These are phyloP conservation scores for Cymbidium sinense DNA, from an alignment of 106 monocot species.

Conservation along the genomic window DNA sequence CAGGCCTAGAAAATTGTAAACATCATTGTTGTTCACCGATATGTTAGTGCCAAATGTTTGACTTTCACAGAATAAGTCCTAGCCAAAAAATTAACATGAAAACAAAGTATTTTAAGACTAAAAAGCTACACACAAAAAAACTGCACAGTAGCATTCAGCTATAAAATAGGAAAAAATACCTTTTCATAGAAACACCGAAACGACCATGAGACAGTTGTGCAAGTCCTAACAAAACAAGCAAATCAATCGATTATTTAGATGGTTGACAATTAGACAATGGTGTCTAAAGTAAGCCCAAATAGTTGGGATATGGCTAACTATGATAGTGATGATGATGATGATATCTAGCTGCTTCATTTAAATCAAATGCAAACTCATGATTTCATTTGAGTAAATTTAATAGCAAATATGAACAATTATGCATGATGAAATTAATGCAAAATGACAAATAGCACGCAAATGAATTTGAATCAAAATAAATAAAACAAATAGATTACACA, in stretches of 20 bases:
- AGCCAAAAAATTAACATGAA: background rate
- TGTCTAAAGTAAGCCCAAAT: background rate
- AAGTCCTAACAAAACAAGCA: conserved; percentile 2
- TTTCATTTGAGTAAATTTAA: background rate
- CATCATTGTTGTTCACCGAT: conserved; percentile 3
- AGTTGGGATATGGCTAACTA: background rate
- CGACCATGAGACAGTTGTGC: conserved; percentile 8
- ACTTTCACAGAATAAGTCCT: background rate
- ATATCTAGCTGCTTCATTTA: background rate
- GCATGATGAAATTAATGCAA: background rate
- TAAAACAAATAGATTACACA: background rate
- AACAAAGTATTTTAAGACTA: background rate
- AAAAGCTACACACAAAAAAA: background rate
- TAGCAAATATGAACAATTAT: too few species aligned
- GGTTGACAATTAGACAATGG: background rate
- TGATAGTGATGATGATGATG: background rate
- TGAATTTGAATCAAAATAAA: background rate
- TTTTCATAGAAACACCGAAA: conserved; percentile 12
- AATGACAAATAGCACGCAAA: background rate
- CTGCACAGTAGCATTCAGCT: background rate
- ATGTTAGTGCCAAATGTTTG: background rate
- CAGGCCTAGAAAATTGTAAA: background rate
- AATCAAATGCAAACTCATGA: background rate
- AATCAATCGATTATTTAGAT: background rate
- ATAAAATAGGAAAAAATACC: background rate